These are phyloP conservation scores for Stylosanthes scabra DNA, from an alignment of 331 rosid species.

Conservation along the genomic window DNA sequence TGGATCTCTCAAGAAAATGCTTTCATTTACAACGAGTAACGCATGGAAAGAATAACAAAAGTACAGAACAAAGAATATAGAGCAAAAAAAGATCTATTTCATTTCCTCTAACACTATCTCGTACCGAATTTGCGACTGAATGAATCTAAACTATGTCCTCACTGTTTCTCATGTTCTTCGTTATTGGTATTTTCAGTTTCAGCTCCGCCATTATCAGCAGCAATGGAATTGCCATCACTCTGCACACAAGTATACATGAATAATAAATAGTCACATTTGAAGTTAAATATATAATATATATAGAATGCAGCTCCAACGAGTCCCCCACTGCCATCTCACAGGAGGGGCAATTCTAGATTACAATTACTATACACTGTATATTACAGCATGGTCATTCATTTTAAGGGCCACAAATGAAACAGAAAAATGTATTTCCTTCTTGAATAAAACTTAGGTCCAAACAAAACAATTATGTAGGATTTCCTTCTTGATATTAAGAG, in stretches of 20 bases:
- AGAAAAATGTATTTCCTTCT: not conserved
- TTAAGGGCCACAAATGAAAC: not conserved
- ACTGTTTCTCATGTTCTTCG: slow-evolving; percentile 11
- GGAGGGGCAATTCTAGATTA: slow-evolving; percentile 1
- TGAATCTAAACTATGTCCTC: not conserved
- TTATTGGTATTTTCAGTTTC: not conserved
- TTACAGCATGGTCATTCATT: not conserved
- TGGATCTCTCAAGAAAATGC: not conserved
- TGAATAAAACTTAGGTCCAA: no score
- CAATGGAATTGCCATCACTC: slow-evolving; percentile 6
- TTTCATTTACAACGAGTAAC: not conserved
- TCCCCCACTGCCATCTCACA: no score
- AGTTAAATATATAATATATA: no score
- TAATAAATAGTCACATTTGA: no score
- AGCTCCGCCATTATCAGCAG: not conserved
- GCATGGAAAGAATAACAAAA: not conserved
- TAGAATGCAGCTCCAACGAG: no score
- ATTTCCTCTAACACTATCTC: not conserved
- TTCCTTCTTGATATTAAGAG: no score
- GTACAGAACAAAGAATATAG: not conserved
- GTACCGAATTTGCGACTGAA: not conserved
- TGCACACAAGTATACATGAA: slow-evolving; percentile 6
- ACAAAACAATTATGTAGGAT: no score
- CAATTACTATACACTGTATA: not conserved
- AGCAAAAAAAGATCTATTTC: not conserved